Evolutionary conservation across 108 stramenopile species (phyloP), one percentile per base, ranked within the genome.

Genomic region (Tribonema minus): DNA sequence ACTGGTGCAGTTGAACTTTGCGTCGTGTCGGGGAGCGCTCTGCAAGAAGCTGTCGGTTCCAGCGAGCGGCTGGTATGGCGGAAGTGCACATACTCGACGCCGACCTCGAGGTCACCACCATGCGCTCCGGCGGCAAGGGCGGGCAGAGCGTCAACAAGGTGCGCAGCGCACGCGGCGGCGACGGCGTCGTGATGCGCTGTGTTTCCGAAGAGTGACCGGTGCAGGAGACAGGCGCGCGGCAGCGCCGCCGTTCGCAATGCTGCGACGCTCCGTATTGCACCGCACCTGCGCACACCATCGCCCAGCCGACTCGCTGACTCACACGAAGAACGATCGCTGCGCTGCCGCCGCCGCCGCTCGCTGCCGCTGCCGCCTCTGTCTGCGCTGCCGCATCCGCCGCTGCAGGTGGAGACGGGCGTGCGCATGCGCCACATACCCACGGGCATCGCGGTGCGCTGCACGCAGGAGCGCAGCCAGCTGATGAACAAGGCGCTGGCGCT

Each of bases 131-230:
- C 25, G 85, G 85, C 2, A 38, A 46, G 12, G 85, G 85, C 31
- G 85, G 85, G 2, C 85, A 86, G 64, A 86, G 80, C 72, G 85
- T 86, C 32, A 86, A 86, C 71, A 86, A 83, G 38, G 78, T 62
- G 61, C 3, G n/a, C n/a, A n/a, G n/a, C n/a, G n/a, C n/a, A n/a
- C n/a, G n/a, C n/a, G n/a, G n/a, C n/a, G n/a, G n/a, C n/a, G n/a
- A n/a, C n/a, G n/a, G n/a, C n/a, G n/a, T n/a, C n/a, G n/a, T n/a
- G n/a, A n/a, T n/a, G n/a, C n/a, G n/a, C n/a, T n/a, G n/a, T n/a
- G n/a, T n/a, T n/a, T n/a, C n/a, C n/a, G n/a, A n/a, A n/a, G n/a
- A n/a, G n/a, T n/a, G n/a, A n/a, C n/a, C n/a, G n/a, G n/a, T n/a
- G n/a, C n/a, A n/a, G n/a, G n/a, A n/a, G n/a, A n/a, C n/a, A n/a